Base-by-base conservation (phyloP, 2,329 filamentous ascomycete genomes). In the Colletotrichum tropicale region DNA sequence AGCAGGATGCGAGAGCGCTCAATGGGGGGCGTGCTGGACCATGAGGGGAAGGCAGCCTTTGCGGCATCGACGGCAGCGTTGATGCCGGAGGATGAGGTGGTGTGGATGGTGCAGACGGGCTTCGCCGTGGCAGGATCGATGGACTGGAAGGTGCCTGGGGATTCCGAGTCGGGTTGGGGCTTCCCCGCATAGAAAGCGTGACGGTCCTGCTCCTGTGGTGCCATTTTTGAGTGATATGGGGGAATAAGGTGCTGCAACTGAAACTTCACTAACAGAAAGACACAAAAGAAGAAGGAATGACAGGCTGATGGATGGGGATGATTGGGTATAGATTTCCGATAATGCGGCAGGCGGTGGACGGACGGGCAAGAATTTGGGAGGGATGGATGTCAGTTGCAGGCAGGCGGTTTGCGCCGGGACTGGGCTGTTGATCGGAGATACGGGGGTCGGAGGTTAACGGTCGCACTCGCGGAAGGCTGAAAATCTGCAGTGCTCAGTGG, bases 141-240 rank as follows among this genome's bases (percentile, higher is more conserved):
- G 34, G 93, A 91, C 77, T 92, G 87, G 86, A 97, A 96, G 62
- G 92, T 92, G 75, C 88, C 88, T 56, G 89, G 86, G 12, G 91
- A 91, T 48, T 87, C 88, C 15, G 89, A 89, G 65, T 91, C 89
- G 30, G 88, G 85, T 81, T 95, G 94, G 60, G 89, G 85, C 82
- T 90, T 89, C 83, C 95, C 95, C 78, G 92, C 90, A 87, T 95
- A 95, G 86, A 94, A 97, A 78, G 95, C 92, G 82, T 94, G 90
- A 78, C 76, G 76, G 75, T 77, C 76, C 43, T 70, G 34, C 74
- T 77, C 56, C 24, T 75, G 71, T 66, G 74, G 70, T 43, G 70
- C 58, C 73, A 75, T 75, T 58, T 64, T 62, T 67, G 55, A 66
- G 15, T 34, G 62, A 68, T 68, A 48, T 10, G 24, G 64, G 66